A percentile compares a stretch with the other conserved stretches of the same genome.
These are phyloP conservation scores for Cicer pinnatifidum DNA, from an alignment of 306 rosid species.

Conservation along the genomic window DNA sequence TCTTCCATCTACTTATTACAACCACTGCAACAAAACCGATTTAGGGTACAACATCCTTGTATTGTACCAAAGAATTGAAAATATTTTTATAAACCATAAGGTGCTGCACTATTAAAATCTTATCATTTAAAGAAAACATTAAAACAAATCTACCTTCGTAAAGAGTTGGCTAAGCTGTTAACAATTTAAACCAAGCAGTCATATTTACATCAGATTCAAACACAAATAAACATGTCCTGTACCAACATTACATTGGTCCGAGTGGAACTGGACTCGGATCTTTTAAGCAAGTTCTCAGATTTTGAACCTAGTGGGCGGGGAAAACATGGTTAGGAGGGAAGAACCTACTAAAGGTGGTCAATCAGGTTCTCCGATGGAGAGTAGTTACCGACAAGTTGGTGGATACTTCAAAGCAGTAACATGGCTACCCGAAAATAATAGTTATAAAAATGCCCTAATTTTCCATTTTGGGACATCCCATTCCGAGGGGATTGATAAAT, in stretches of 20 bases:
- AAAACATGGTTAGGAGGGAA: not conserved
- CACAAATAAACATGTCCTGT: constrained; percentile 3
- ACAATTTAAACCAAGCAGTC: constrained; percentile 8
- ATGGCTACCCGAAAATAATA: not conserved
- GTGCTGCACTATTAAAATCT: constrained; percentile 29
- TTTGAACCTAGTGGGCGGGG: not conserved
- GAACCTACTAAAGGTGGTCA: not conserved
- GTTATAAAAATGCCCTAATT: not conserved
- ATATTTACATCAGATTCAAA: constrained; percentile 6
- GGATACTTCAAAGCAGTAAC: not conserved
- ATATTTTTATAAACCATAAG: constrained; percentile 11
- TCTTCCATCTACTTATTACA: constrained; percentile 14
- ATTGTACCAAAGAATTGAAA: constrained; percentile 3
- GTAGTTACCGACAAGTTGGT: not conserved
- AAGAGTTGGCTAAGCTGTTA: not conserved
- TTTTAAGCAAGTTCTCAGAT: not conserved
- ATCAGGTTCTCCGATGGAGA: not conserved
- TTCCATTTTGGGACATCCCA: constrained; percentile 4
- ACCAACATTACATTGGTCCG: not conserved
- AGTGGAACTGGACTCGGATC: not conserved
- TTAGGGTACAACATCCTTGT: constrained; percentile 5
- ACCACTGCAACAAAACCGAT: constrained; percentile 18
- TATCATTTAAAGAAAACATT: constrained; percentile 26
- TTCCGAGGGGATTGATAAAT: constrained; percentile 27
- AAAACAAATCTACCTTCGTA: constrained; percentile 6